phyloP scores from a whole-genome alignment of 441 rosid species.

The Capsella rubella region DNA sequence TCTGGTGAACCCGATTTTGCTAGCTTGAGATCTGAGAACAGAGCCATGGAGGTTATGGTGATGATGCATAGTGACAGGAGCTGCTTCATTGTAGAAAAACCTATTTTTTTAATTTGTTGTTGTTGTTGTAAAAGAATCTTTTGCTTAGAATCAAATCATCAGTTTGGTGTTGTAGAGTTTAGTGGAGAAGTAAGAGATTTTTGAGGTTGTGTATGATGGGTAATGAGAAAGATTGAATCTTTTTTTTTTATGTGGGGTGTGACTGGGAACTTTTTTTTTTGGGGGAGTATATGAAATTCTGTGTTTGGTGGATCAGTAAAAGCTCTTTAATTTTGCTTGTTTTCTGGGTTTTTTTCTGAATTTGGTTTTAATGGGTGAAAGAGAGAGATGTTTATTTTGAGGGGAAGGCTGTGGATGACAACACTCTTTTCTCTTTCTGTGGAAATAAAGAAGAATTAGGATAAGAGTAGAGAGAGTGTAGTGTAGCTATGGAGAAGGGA shows the following conservation, averaged over 20 bases:
- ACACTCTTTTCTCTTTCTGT: conserved; percentile 25
- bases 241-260: conserved; percentile 32
- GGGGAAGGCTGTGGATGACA: conserved; percentile 19
- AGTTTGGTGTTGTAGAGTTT: conserved; percentile 12
- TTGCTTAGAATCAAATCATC: conserved; percentile 57
- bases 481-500: not conserved
- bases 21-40: conserved; percentile 41
- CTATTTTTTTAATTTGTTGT: conserved; percentile 44
- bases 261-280: conserved; percentile 3
- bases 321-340: conserved; percentile 14
- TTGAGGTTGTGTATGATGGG: conserved; percentile 45
- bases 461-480: conserved; percentile 25
- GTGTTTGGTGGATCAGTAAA: conserved; percentile 42
- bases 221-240: conserved; percentile 35
- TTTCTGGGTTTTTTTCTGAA: conserved; percentile 33
- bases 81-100: conserved; percentile 46
- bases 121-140: not conserved
- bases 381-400: conserved; percentile 4
- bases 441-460: conserved; percentile 26
- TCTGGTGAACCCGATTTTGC: conserved; percentile 67
- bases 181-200: conserved; percentile 21
- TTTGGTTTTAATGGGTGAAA: conserved; percentile 38
- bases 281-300: conserved; percentile 6
- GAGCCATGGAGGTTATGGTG: conserved; percentile 43
- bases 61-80: conserved; percentile 41